These are phyloP conservation scores for Pythium biforme DNA, from an alignment of 352 stramenopile species.

Conservation along the genomic window DNA sequence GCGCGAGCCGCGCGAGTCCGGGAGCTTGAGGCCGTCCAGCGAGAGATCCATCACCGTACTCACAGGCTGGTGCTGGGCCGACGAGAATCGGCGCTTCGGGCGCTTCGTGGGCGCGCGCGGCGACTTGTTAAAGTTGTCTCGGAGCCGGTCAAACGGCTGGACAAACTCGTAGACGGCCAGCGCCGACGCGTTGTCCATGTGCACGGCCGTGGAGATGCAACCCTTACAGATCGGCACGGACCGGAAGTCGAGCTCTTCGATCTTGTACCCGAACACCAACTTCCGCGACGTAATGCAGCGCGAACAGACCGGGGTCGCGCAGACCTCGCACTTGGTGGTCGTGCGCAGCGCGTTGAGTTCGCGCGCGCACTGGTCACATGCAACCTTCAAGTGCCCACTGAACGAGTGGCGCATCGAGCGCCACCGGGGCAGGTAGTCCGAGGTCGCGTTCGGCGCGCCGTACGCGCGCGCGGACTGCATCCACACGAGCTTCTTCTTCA, in stretches of 20 bases:
- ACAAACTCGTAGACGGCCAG: slow-evolving; percentile 21
- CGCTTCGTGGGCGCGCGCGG: neutral
- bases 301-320: neutral
- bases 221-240: slow-evolving; percentile 2
- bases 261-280: slow-evolving; percentile 4
- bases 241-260: neutral
- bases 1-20: neutral
- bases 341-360: slow-evolving; percentile 1
- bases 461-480: slow-evolving; percentile 12
- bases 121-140: neutral
- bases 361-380: slow-evolving; percentile 6
- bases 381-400: neutral
- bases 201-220: slow-evolving; percentile 8
- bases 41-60: neutral
- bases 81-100: neutral
- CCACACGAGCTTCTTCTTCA: slow-evolving; percentile 33
- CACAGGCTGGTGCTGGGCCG: too few relatives aligned
- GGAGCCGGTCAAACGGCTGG: slow-evolving; percentile 10
- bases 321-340: slow-evolving; percentile 6
- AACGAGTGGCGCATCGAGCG: slow-evolving; percentile 7
- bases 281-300: slow-evolving; percentile 14
- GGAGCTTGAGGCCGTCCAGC: neutral
- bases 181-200: slow-evolving; percentile 1
- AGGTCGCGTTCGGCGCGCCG: slow-evolving; percentile 6
- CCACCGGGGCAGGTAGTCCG: neutral